Evolutionary conservation across 305 asterid genomes (phyloP).

Genomic region (Fraxinus baroniana): DNA sequence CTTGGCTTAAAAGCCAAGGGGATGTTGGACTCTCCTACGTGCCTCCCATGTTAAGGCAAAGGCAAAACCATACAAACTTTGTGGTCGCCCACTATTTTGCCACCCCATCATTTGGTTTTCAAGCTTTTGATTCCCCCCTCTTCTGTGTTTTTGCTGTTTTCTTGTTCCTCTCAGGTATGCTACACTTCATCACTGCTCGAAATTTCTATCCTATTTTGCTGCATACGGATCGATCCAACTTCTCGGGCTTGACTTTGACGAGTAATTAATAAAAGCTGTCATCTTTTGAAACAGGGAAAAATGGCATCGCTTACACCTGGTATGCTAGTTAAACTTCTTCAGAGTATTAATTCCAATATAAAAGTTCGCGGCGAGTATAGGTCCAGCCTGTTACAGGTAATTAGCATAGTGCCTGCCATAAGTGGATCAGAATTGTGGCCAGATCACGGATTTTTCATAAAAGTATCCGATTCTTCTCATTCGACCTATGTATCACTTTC

Average conservation of each 20-base stretch:
- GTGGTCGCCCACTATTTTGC: conserved; percentile 22
- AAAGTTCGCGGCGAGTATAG: conserved; percentile 73
- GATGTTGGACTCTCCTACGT: conserved; percentile 47
- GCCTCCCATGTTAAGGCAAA: conserved; percentile 57
- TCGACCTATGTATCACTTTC: conserved; percentile 69
- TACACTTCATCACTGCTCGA: not conserved
- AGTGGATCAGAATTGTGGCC: conserved; percentile 78
- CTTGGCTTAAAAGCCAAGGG: conserved; percentile 68
- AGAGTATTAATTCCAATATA: conserved; percentile 56
- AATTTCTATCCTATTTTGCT: not conserved
- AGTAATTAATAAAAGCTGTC: not conserved
- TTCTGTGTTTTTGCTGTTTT: not conserved
- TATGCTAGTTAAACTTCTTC: conserved; percentile 77
- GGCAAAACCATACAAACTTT: conserved; percentile 19
- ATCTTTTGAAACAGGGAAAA: conserved; percentile 8
- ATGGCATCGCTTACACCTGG: conserved; percentile 86
- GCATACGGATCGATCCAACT: not conserved
- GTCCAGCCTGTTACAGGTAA: conserved; percentile 66
- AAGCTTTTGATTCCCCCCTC: not conserved
- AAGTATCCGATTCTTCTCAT: conserved; percentile 88
- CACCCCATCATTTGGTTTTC: conserved; percentile 13
- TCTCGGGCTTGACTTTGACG: not conserved
- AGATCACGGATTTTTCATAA: conserved; percentile 77
- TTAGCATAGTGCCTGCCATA: conserved; percentile 89
- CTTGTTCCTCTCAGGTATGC: conserved; percentile 28